Base-by-base conservation (phyloP, 805 yeast species). In the Pichia ethanolica region DNA sequence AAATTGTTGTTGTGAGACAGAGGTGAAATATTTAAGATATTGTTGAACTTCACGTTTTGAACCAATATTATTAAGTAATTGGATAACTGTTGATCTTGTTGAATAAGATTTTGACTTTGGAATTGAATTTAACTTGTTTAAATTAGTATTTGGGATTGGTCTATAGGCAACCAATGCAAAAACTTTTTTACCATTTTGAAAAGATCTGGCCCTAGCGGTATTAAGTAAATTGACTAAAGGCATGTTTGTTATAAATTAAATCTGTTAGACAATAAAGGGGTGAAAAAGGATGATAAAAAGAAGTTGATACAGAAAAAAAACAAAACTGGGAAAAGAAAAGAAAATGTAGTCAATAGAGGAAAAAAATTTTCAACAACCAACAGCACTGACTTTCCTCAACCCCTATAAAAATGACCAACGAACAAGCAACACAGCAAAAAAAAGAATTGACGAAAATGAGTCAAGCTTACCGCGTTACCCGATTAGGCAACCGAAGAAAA, bases 31-130 rank as follows among this genome's bases (percentile, higher is more conserved):
- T 67, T 89, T 90, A 62, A 93, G 78, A 69, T 93, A 93, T 69
- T 93, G 99, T 67, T 93, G 99, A 41, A 93, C 99, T 70, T 93
- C 99, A 56, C 98, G 79, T 66, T 93, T 95, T 44, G 97, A 89
- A 28, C 98, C 97, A 57, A 93, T 93, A 68, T 90, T 93, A 73
- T 91, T 93, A 65, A 93, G 75, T 46, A 93, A 74, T 69, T 95
- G 99, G 53, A 93, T 87, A 32, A 93, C 98, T 0, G 99, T 93
- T 25, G 97, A 89, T 67, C 97, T 78, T 32, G 98, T 90, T 36
- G 88, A 82, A 59, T 74, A 73, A 44, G 11, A 33, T 47, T 51
- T 51, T 5, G 34, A 5, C 7, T 7, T n/a, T 28, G n/a, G 39
- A 33, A 12, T 11, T 25, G 30, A 20, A 11, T 42, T 42, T 32